phyloP scores from a whole-genome alignment of 495 filamentous ascomycete genomes.

The Tuber indicum region DNA sequence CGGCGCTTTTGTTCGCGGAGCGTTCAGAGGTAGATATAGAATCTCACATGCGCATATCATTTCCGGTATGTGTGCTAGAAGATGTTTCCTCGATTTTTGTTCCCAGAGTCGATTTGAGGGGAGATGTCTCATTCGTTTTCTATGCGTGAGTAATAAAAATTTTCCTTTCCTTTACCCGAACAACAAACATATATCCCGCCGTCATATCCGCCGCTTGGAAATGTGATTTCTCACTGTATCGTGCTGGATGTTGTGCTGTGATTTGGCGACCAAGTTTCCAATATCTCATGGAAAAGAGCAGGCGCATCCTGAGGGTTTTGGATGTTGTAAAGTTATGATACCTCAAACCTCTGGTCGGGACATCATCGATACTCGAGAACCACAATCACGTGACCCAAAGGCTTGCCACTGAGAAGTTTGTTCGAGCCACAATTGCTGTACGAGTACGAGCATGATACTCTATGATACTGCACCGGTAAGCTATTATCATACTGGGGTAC shows the following conservation, averaged over 20 bases:
- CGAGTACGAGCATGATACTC: no score
- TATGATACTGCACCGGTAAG: no score
- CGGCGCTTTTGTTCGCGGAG: not conserved
- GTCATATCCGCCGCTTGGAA: not conserved
- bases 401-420: not conserved
- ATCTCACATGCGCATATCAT: not conserved
- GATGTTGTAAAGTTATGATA: not conserved
- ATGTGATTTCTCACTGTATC: not conserved
- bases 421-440: no score
- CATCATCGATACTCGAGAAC: not conserved
- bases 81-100: slow-evolving; percentile 2
- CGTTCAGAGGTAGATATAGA: not conserved
- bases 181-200: slow-evolving; percentile 1
- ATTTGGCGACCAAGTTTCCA: not conserved
- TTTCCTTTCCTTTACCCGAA: not conserved
- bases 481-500: no score
- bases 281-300: not conserved
- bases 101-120: not conserved
- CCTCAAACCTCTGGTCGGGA: not conserved
- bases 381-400: not conserved
- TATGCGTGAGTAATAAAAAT: not conserved
- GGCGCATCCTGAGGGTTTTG: not conserved
- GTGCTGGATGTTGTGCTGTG: not conserved
- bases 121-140: slow-evolving; percentile 6
- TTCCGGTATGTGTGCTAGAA: not conserved